A percentile compares a stretch with the other conserved stretches of the same genome.
phyloP scores from a whole-genome alignment of 768 basidiomycete species.

The Russula brevipes region DNA sequence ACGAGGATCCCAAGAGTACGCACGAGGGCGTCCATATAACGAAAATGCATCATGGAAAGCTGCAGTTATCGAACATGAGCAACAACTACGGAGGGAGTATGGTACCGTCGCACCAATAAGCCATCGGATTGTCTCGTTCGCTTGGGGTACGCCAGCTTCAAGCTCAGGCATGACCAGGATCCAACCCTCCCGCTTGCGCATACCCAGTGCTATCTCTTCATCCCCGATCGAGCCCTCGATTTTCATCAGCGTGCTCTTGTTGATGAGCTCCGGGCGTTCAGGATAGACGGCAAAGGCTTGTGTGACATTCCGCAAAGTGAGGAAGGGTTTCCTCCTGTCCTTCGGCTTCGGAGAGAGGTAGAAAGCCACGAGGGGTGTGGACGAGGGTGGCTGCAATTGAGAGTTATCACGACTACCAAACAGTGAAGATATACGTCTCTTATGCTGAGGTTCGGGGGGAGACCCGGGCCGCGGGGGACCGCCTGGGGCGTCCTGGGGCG shows the following conservation, averaged over 20 bases:
- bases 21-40: slow-evolving; percentile 81
- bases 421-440: slow-evolving; percentile 61
- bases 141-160: slow-evolving; percentile 54
- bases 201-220: slow-evolving; percentile 60
- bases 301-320: slow-evolving; percentile 64
- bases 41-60: slow-evolving; percentile 82
- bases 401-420: slow-evolving; percentile 47
- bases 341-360: slow-evolving; percentile 61
- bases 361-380: slow-evolving; percentile 47
- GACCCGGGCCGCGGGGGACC: slow-evolving; percentile 25
- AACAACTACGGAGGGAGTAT: not conserved
- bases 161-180: slow-evolving; percentile 86
- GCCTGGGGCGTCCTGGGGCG: slow-evolving; percentile 27
- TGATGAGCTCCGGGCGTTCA: slow-evolving; percentile 89
- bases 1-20: slow-evolving; percentile 87
- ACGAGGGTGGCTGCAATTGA: slow-evolving; percentile 29
- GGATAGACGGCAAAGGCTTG: slow-evolving; percentile 96
- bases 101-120: slow-evolving; percentile 58
- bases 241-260: slow-evolving; percentile 85
- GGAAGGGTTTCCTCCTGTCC: slow-evolving; percentile 64
- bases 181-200: slow-evolving; percentile 78
- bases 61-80: slow-evolving; percentile 31
- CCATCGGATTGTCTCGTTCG: slow-evolving; percentile 88
- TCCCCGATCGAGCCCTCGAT: slow-evolving; percentile 80
- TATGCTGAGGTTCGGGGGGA: slow-evolving; percentile 30